Percentiles rank a stretch among this genome's conserved stretches.
These are phyloP conservation scores for Clonostachys sp. DNA, from an alignment of 2,329 filamentous ascomycete species.

Conservation along the genomic window DNA sequence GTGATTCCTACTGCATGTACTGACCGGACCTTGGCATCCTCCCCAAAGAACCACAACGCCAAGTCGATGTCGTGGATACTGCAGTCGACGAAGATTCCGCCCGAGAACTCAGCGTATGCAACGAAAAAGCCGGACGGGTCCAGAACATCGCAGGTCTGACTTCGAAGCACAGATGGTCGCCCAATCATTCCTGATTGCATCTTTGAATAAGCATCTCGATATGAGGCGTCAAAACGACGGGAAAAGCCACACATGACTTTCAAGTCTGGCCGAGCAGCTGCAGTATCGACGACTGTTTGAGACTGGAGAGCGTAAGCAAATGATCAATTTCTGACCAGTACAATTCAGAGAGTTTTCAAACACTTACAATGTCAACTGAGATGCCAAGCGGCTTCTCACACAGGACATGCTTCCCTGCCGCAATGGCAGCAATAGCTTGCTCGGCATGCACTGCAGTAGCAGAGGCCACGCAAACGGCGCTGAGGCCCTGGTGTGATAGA, in stretches of 20 bases:
- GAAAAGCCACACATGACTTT: slow-evolving; percentile 53
- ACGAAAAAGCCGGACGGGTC: slow-evolving; percentile 66
- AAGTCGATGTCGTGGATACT: slow-evolving; percentile 62
- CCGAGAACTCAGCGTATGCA: slow-evolving; percentile 58
- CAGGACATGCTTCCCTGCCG: slow-evolving; percentile 48
- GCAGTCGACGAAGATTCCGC: slow-evolving; percentile 69
- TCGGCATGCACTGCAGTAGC: slow-evolving; percentile 51
- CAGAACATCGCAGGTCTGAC: slow-evolving; percentile 64
- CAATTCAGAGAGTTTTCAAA: slow-evolving; percentile 33
- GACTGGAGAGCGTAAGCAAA: slow-evolving; percentile 30
- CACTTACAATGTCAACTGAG: slow-evolving; percentile 50
- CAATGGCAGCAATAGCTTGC: slow-evolving; percentile 51
- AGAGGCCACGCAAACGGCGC: slow-evolving; percentile 32
- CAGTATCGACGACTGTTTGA: slow-evolving; percentile 54
- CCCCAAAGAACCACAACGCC: slow-evolving; percentile 23
- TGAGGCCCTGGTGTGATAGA: slow-evolving; percentile 40
- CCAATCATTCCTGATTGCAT: slow-evolving; percentile 54
- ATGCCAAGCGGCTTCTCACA: slow-evolving; percentile 59
- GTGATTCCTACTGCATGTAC: slow-evolving; percentile 21
- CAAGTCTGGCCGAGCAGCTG: slow-evolving; percentile 54
- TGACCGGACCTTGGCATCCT: slow-evolving; percentile 20
- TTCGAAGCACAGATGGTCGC: slow-evolving; percentile 55
- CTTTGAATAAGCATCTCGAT: slow-evolving; percentile 53
- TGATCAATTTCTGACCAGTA: slow-evolving; percentile 27
- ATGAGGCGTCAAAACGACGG: slow-evolving; percentile 56